These are phyloP conservation scores for Cyberlindnera maritima DNA, from an alignment of 805 yeast genomes.

Conservation along the genomic window DNA sequence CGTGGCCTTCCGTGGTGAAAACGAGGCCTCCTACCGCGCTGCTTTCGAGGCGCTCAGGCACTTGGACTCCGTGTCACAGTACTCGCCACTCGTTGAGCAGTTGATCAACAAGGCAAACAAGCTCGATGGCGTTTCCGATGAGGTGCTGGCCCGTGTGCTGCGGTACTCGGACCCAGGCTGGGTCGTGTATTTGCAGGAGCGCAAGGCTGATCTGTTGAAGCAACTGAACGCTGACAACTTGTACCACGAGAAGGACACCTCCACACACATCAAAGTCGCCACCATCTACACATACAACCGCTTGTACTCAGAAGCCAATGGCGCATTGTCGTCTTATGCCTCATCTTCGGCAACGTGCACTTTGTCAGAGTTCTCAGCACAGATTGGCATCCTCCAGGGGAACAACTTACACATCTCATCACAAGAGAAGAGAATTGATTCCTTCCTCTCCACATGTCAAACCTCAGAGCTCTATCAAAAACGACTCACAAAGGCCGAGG, in stretches of 20 bases:
- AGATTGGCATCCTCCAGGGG: conserved; percentile 24
- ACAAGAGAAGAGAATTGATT: conserved; percentile 27
- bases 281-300: conserved; percentile 17
- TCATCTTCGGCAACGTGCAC: conserved; percentile 18
- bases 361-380: conserved; percentile 22
- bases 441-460: conserved; percentile 20
- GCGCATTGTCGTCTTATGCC: conserved; percentile 18
- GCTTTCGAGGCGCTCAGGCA: conserved; percentile 21
- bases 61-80: conserved; percentile 14
- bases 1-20: conserved; percentile 9
- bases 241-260: conserved; percentile 24
- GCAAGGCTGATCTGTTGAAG: conserved; percentile 7
- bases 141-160: not conserved
- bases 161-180: conserved; percentile 2
- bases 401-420: conserved; percentile 11
- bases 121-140: conserved; percentile 1
- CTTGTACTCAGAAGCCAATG: conserved; percentile 23
- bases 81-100: conserved; percentile 20
- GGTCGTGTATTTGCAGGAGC: not conserved
- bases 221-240: conserved; percentile 20
- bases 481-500: conserved; percentile 24
- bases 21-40: conserved; percentile 9
- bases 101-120: conserved; percentile 9
- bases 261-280: conserved; percentile 19
- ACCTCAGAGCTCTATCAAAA: conserved; percentile 26